phyloP scores from a whole-genome alignment of 257 asterid genomes.

The Jaltomata sinuosa region DNA sequence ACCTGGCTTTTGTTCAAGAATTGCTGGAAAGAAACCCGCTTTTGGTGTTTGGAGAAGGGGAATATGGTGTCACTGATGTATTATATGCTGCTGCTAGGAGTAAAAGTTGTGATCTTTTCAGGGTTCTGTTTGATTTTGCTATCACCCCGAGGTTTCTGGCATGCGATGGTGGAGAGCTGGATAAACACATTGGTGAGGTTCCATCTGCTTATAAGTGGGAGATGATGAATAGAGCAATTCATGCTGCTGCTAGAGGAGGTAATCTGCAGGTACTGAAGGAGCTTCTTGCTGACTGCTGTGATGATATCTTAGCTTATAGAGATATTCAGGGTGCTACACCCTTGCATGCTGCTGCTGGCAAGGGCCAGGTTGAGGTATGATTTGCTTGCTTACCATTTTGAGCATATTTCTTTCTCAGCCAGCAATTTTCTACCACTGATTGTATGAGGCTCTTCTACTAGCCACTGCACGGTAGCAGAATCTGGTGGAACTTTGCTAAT shows the following conservation, averaged over 20 bases:
- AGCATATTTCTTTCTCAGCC: not conserved
- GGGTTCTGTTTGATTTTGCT: constrained; percentile 54
- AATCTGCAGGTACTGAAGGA: constrained; percentile 59
- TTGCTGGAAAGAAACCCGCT: constrained; percentile 71
- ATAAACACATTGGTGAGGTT: constrained; percentile 39
- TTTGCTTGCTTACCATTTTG: not conserved
- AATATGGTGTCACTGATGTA: constrained; percentile 82
- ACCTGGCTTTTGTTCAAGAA: constrained; percentile 52
- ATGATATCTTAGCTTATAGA: constrained; percentile 47
- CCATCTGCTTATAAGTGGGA: constrained; percentile 75
- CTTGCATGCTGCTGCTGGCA: constrained; percentile 85
- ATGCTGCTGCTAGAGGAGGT: constrained; percentile 98
- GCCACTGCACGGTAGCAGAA: not conserved
- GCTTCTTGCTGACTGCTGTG: constrained; percentile 54
- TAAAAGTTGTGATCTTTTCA: constrained; percentile 53
- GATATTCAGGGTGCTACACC: constrained; percentile 70
- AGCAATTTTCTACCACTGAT: not conserved
- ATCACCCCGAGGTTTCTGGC: constrained; percentile 48
- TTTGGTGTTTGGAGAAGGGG: constrained; percentile 87
- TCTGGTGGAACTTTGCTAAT: not conserved
- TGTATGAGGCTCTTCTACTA: not conserved
- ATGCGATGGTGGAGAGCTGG: constrained; percentile 21
- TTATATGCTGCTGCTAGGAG: constrained; percentile 87
- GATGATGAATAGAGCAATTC: constrained; percentile 76
- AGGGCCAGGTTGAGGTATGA: constrained; percentile 78